phyloP scores from a whole-genome alignment of 805 yeast genomes.

The Candida railenensis region DNA sequence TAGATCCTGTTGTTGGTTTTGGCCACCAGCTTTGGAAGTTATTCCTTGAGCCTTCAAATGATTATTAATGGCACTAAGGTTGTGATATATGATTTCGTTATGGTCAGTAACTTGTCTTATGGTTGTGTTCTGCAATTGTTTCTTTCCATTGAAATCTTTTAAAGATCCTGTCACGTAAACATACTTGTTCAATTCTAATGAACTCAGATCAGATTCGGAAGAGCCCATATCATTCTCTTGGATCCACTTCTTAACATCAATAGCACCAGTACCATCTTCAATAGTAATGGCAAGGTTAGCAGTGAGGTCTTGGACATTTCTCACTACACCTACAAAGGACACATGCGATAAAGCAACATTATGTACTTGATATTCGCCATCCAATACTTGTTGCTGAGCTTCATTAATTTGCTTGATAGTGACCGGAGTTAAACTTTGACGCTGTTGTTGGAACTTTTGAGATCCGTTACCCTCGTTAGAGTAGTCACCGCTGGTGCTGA shows the following conservation, averaged over 20 bases:
- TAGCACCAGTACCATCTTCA: constrained; percentile 75
- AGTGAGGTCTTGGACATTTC: constrained; percentile 60
- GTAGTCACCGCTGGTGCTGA: constrained; percentile 12
- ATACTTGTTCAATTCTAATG: constrained; percentile 50
- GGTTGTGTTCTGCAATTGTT: constrained; percentile 62
- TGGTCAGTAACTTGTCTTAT: constrained; percentile 58
- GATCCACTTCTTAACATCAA: constrained; percentile 65
- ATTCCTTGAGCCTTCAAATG: constrained; percentile 59
- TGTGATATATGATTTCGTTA: constrained; percentile 69
- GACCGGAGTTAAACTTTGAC: constrained; percentile 51
- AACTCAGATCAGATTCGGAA: constrained; percentile 30
- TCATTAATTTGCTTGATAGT: constrained; percentile 72
- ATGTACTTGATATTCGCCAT: constrained; percentile 61
- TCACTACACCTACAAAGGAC: constrained; percentile 65
- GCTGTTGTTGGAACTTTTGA: constrained; percentile 21
- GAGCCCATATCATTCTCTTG: constrained; percentile 18
- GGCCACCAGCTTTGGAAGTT: constrained; percentile 15
- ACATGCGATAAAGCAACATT: constrained; percentile 64
- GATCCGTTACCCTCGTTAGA: constrained; percentile 16
- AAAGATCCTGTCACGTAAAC: constrained; percentile 52
- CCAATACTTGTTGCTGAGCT: constrained; percentile 60
- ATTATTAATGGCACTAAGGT: constrained; percentile 58
- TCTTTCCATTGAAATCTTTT: constrained; percentile 61
- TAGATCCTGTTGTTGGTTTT: constrained; percentile 22
- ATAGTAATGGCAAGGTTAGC: constrained; percentile 55